Evolutionary conservation across 2,329 filamentous ascomycete genomes (phyloP).

Genomic region (Nothopassalora personata): DNA sequence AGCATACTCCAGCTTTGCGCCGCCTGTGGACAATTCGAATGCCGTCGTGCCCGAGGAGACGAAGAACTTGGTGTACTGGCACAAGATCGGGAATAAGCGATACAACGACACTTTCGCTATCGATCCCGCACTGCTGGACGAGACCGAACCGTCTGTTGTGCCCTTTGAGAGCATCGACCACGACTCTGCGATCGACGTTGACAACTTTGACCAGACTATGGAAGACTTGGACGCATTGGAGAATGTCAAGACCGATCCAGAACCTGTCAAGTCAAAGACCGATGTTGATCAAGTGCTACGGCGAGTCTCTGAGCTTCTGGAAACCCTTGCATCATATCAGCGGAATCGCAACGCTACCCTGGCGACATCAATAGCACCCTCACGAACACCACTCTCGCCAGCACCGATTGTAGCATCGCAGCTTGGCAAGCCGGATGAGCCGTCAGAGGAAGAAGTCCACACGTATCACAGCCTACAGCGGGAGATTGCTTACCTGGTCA

Average conservation of each 20-base stretch:
- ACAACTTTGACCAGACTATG: slow-evolving; percentile 27
- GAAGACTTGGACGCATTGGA: slow-evolving; percentile 22
- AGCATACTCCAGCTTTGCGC: slow-evolving; percentile 75
- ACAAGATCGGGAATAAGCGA: slow-evolving; percentile 59
- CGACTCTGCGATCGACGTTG: slow-evolving; percentile 33
- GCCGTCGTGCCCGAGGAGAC: slow-evolving; percentile 64
- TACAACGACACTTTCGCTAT: slow-evolving; percentile 61
- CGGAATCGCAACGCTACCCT: slow-evolving; percentile 69
- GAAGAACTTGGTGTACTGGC: slow-evolving; percentile 70
- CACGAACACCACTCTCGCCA: slow-evolving; percentile 46
- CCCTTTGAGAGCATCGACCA: slow-evolving; percentile 24
- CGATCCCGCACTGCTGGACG: slow-evolving; percentile 39
- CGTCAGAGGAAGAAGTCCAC: slow-evolving; percentile 54
- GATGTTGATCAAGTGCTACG: slow-evolving; percentile 51
- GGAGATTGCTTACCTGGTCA: slow-evolving; percentile 68
- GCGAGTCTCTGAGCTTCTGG: slow-evolving; percentile 69
- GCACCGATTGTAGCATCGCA: slow-evolving; percentile 56
- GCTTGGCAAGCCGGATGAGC: slow-evolving; percentile 58
- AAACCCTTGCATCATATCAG: slow-evolving; percentile 72
- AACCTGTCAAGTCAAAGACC: slow-evolving; percentile 31
- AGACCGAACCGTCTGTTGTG: slow-evolving; percentile 25
- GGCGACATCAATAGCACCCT: slow-evolving; percentile 33
- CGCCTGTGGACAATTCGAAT: slow-evolving; percentile 65
- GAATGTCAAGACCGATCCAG: slow-evolving; percentile 11
- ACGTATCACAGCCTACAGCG: slow-evolving; percentile 69